phyloP scores from a whole-genome alignment of 345 rosid genomes.

The Camelina sativa region DNA sequence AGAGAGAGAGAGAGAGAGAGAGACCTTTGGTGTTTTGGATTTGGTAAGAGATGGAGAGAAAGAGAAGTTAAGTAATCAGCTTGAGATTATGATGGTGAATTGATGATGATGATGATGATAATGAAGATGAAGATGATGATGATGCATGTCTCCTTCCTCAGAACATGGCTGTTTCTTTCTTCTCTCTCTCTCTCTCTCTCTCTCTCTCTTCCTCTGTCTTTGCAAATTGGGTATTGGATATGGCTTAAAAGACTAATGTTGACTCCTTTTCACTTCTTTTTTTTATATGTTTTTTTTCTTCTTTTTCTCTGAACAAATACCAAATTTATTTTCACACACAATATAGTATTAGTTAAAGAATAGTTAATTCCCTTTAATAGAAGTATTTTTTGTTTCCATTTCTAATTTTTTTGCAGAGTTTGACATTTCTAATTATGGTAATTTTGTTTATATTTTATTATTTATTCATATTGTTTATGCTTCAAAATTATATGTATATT shows the following conservation, averaged over 20 bases:
- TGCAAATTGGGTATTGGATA: constrained; percentile 44
- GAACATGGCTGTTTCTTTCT: constrained; percentile 41
- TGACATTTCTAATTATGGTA: background rate
- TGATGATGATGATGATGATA: constrained; percentile 16
- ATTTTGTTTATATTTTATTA: background rate
- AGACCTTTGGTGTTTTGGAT: constrained; percentile 40
- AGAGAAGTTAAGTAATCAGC: constrained; percentile 39
- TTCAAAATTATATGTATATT: background rate
- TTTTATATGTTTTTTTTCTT: background rate
- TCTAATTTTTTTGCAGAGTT: background rate
- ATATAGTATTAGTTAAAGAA: background rate
- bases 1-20: constrained; percentile 10
- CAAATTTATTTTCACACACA: background rate
- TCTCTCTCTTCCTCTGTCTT: constrained; percentile 39
- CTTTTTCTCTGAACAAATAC: background rate
- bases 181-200: constrained; percentile 28
- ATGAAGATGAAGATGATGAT: constrained; percentile 19
- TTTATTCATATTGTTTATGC: background rate
- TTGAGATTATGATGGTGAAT: constrained; percentile 18
- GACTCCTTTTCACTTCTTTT: constrained; percentile 32
- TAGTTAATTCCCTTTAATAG: background rate
- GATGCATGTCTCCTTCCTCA: constrained; percentile 52
- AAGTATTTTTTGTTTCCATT: background rate
- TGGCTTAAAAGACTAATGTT: constrained; percentile 43
- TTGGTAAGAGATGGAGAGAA: constrained; percentile 41